Base-by-base conservation (phyloP, 169 alveolate species). In the Cryptosporidium sp. region DNA sequence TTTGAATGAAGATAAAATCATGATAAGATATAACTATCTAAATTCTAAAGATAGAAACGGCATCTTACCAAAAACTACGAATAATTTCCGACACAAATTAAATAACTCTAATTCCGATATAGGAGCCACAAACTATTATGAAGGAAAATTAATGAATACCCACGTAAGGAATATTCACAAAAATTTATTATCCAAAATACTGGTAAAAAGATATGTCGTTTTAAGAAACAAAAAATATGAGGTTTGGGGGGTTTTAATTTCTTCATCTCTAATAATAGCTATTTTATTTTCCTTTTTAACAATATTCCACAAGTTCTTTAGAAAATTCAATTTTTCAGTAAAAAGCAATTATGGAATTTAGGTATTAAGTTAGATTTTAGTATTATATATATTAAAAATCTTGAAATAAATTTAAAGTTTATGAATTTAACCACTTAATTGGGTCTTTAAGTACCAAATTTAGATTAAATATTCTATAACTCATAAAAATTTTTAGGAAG, bases 1-100 rank as follows among this genome's bases (percentile, higher is more conserved):
- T 42, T 21, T 80, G 21, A 48, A 62, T 80, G 75, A 80, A 39
- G 16, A 35, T 26, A 61, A 62, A 21, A 48, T 80, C 18, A 33
- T 65, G 42, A 80, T 80, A 23, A 67, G 69, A 67, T 26, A 53
- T 26, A 26, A 10, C 16, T 33, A 80, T 62, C 14, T n/a, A 56
- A 23, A 56, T 10, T 4, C 12, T n/a, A 56, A 26, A 16, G 8
- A 26, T 2, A 56, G 3, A 56, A 56, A 56, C 7, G 4, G n/a
- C 26, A 23, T 56, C 7, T 3, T 21, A 7, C 67, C 67, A 0
- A 26, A 21, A 6, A 56, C 48, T 12, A 0, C 26, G 3, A 56
- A 23, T 56, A 8, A 0, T 8, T 26, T 10, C 3, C 35, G 29
- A 10, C 10, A 21, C 18, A 56, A 56, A n/a, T 3, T 1, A 4